These are phyloP conservation scores for Nannizziopsis barbatae DNA, from an alignment of 2,329 filamentous ascomycete genomes.

Conservation along the genomic window DNA sequence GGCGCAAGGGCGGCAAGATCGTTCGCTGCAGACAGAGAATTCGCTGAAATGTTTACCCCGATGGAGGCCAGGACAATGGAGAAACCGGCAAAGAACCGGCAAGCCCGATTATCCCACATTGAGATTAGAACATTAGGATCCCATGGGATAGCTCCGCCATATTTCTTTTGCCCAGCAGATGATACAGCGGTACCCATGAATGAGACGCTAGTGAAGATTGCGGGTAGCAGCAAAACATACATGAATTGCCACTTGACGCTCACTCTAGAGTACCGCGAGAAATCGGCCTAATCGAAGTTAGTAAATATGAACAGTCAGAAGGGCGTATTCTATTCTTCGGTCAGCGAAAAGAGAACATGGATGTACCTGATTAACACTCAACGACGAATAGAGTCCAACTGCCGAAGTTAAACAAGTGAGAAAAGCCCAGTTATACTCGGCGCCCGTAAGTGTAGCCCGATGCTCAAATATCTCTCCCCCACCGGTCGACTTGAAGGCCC, in stretches of 20 bases:
- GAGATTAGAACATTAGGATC: conserved; percentile 36
- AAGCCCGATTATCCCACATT: conserved; percentile 29
- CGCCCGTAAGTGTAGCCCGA: conserved; percentile 17
- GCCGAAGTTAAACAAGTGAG: conserved; percentile 41
- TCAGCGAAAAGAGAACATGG: conserved; percentile 28
- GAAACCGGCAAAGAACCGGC: conserved; percentile 37
- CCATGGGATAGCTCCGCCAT: conserved; percentile 32
- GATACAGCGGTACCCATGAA: conserved; percentile 27
- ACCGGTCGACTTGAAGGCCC: conserved; percentile 6
- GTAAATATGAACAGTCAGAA: conserved; percentile 19
- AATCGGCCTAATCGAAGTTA: conserved; percentile 30
- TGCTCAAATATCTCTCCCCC: conserved; percentile 3
- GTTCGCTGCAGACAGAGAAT: conserved; percentile 35
- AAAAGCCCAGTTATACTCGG: conserved; percentile 41
- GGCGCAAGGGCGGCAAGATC: conserved; percentile 45
- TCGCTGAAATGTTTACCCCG: conserved; percentile 32
- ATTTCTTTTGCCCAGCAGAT: conserved; percentile 19
- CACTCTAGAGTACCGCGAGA: conserved; percentile 30
- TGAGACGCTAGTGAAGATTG: conserved; percentile 1
- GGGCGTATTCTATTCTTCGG: conserved; percentile 36
- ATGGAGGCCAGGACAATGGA: conserved; percentile 38
- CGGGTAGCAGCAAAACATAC: conserved; percentile 19
- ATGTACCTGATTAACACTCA: conserved; percentile 40
- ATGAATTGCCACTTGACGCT: conserved; percentile 36
- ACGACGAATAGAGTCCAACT: conserved; percentile 42